These are phyloP conservation scores for Neoarthrinium moseri DNA, from an alignment of 2,329 filamentous ascomycete species.

Conservation along the genomic window DNA sequence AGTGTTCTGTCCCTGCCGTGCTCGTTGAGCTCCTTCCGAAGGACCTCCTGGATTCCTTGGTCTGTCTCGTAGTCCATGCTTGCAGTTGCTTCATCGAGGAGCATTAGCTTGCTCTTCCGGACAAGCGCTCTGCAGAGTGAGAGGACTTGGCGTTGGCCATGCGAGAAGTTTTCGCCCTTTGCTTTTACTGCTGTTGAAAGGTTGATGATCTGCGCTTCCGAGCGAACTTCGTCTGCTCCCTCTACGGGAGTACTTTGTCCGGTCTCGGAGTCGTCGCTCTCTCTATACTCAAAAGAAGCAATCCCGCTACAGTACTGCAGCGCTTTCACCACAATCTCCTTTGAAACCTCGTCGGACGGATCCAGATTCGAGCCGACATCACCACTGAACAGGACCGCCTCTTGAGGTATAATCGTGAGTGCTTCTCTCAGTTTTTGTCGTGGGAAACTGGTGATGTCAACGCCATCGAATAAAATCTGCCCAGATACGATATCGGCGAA, in stretches of 20 bases:
- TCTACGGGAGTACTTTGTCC: slow-evolving; percentile 15
- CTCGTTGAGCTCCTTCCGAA: slow-evolving; percentile 47
- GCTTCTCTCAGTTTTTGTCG: slow-evolving; percentile 50
- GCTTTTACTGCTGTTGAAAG: slow-evolving; percentile 49
- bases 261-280: slow-evolving; percentile 15
- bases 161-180: slow-evolving; percentile 55
- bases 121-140: slow-evolving; percentile 57
- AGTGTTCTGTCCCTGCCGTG: slow-evolving; percentile 47
- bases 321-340: slow-evolving; percentile 54
- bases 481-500: slow-evolving; percentile 52
- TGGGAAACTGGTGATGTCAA: slow-evolving; percentile 52
- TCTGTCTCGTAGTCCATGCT: slow-evolving; percentile 61
- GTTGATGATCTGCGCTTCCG: slow-evolving; percentile 26
- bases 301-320: slow-evolving; percentile 63
- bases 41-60: slow-evolving; percentile 51
- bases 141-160: slow-evolving; percentile 58
- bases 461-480: slow-evolving; percentile 53
- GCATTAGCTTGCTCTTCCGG: slow-evolving; percentile 52
- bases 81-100: slow-evolving; percentile 59
- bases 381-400: slow-evolving; percentile 56
- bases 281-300: slow-evolving; percentile 36
- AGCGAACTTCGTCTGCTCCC: not conserved
- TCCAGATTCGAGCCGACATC: slow-evolving; percentile 59
- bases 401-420: slow-evolving; percentile 59
- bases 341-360: slow-evolving; percentile 56